Base-by-base conservation (phyloP, 225 moss, liverwort and hornwort species). In the Thuidium tamariscinum region DNA sequence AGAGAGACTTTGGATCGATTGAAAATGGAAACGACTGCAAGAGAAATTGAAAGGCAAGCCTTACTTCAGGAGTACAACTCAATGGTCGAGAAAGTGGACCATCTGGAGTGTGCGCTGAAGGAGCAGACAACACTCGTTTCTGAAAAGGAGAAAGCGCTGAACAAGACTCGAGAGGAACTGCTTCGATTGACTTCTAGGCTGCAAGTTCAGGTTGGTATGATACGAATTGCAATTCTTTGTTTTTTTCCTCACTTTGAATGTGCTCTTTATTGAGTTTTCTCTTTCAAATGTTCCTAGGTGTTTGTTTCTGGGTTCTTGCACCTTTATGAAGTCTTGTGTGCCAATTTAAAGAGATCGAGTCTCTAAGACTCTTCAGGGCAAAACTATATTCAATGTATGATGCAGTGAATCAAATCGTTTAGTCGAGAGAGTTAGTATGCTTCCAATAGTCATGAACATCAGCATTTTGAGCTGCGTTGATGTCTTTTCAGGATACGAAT, bases 81-180 rank as follows among this genome's bases (percentile, higher is more conserved):
- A 82, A 79, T 93, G 37, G 85, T 93, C 84, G 89, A 94, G 44
- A 95, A 91, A 90, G 70, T 93, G 46, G 85, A 88, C 57, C 65
- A 86, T 76, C 74, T 95, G 67, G 95, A 97, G 88, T 82, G 87
- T 88, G 93, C 95, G 70, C 77, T 97, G 63, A 87, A 92, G 68
- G 90, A 91, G 81, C 92, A 92, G 82, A 90, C 87, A n/a, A 89
- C 86, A 29, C 87, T 88, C 41, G 89, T 91, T 42, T 88, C 89
- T 73, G 93, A 88, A 74, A 95, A 95, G 85, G 94, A 95, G 87
- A 82, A 91, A 52, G 84, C 90, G 37, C 85, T 95, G 78, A 90
- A 93, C 29, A 86, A 80, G n/a, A 95, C 89, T 44, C 89, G 94
- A 84, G 82, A 85, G 79, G 92, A 94, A 72, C 93, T 93, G 44